Evolutionary conservation across 495 filamentous ascomycete genomes (phyloP).

Genomic region (Friedmanniomyces endolithicus): DNA sequence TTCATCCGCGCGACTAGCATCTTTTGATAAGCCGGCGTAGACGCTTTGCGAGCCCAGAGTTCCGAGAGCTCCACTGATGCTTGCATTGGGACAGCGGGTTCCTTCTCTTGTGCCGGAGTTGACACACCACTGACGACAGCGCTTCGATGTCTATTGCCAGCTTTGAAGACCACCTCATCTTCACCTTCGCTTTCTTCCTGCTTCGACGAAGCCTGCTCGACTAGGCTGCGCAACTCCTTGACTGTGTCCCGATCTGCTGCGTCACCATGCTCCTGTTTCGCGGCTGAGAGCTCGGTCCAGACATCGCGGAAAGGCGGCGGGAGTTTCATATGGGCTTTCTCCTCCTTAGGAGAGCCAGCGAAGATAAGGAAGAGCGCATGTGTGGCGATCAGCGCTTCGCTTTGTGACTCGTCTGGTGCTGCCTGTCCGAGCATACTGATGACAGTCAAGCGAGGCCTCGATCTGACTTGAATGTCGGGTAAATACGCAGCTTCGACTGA

Average conservation of each 20-base stretch:
- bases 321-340: conserved; percentile 68
- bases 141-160: conserved; percentile 51
- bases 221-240: conserved; percentile 46
- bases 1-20: conserved; percentile 54
- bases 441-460: conserved; percentile 35
- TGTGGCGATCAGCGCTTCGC: conserved; percentile 76
- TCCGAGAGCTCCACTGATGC: conserved; percentile 35
- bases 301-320: conserved; percentile 73
- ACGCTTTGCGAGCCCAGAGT: conserved; percentile 59
- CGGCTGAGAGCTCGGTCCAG: conserved; percentile 62
- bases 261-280: conserved; percentile 56
- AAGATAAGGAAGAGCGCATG: conserved; percentile 71
- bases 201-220: conserved; percentile 41
- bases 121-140: conserved; percentile 32
- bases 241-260: conserved; percentile 53
- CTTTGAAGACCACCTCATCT: conserved; percentile 62
- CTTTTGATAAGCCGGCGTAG: conserved; percentile 44
- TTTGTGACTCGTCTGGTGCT: conserved; percentile 66
- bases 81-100: conserved; percentile 8
- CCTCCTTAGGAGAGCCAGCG: conserved; percentile 61
- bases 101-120: conserved; percentile 24
- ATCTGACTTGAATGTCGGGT: conserved; percentile 33
- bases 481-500: conserved; percentile 32
- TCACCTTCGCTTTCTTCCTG: conserved; percentile 48
- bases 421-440: conserved; percentile 65